Base-by-base conservation (phyloP, 2,329 filamentous ascomycete genomes). In the Trichoderma atroviride region DNA sequence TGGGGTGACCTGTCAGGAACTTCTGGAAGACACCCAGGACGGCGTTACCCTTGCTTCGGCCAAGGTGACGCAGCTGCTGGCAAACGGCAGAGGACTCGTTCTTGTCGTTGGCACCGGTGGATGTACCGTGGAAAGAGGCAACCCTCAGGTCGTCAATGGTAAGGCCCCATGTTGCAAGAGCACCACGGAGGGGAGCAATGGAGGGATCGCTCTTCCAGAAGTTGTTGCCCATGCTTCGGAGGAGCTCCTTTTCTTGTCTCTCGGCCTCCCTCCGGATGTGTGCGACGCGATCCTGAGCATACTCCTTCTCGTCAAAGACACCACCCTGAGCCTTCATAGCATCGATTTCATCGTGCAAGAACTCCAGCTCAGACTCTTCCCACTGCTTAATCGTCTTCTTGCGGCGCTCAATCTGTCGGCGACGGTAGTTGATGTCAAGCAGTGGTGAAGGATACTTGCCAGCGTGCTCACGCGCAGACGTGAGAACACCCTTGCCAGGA, bases 11-110 rank as follows among this genome's bases (percentile, higher is more conserved):
- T 67, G 96, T 99, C 71, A 99, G 90, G 81, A 96, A 98, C 83
- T 99, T 99, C 84, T 99, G 96, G 92, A 98, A 99, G 80, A 99
- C 94, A 85, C 94, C 96, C 73, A 98, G 83, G 16, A 99, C 86
- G 37, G 96, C 94, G 78, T 99, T 99, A 77, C 96, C 96, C 89
- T 97, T 97, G 82, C 91, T 91, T 76, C 96, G 92, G 74, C 96
- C 96, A 65, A 99, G 90, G 79, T 99, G 96, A 75, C 91, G 90
- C 81, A 99, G 89, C 83, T 99, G 96, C 81, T 97, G 90, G 86
- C 95, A 97, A 76, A 99, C 92, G 77, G 97, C 96, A 66, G 94
- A 94, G 22, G 96, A 98, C 81, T 99, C 96, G 82, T 99, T 99
- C 90, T 98, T 98, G 86, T 99, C 96, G 81, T 99, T 99, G 75